Base-by-base conservation (phyloP, 768 basidiomycete genomes). In the Auriscalpium orientale region DNA sequence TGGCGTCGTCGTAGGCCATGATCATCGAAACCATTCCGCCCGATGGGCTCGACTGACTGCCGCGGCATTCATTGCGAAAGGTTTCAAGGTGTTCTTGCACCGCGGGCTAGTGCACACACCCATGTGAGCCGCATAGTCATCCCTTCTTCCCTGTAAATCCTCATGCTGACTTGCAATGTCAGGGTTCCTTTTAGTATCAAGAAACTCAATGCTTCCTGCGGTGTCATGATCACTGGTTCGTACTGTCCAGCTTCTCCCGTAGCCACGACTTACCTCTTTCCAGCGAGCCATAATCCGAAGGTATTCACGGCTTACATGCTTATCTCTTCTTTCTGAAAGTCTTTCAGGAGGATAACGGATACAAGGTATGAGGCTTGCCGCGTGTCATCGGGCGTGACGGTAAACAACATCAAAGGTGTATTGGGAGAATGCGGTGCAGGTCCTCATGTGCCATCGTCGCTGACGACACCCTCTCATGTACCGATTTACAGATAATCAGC, bases 221-320 rank as follows among this genome's bases (percentile, higher is more conserved):
- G 92, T 18, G 82, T 94, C 3, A 95, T 95, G 92, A 87, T 95
- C 50, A 95, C 92, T 60, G 90, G 88, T 84, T 49, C 16, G 38
- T 34, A 38, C 38, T 36, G 6, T 15, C 53, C 57, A 15, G 46
- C 47, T 56, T 50, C 46, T 50, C 16, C 16, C 35, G 16, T 51
- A 5, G 51, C 16, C 7, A 38, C 37, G 12, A 46, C 54, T 50
- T 28, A 51, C 51, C 58, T 4, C 55, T 21, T 40, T 59, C 0
- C 56, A 85, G 90, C 91, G 3, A 89, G 86, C 58, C 92, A 95
- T 64, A 95, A 95, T 66, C 92, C 91, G 0, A 92, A 91, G 81
- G 88, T 85, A 37, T 21, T 62, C 62, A 40, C 4, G n/a, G 28
- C 48, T 34, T 18, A 50, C 16, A 50, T 18, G 13, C 34, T 12